Percentiles rank a stretch among this genome's conserved stretches.
phyloP scores from a whole-genome alignment of 371 early-diverging fungal species.

The Dinochytrium kinnereticum region DNA sequence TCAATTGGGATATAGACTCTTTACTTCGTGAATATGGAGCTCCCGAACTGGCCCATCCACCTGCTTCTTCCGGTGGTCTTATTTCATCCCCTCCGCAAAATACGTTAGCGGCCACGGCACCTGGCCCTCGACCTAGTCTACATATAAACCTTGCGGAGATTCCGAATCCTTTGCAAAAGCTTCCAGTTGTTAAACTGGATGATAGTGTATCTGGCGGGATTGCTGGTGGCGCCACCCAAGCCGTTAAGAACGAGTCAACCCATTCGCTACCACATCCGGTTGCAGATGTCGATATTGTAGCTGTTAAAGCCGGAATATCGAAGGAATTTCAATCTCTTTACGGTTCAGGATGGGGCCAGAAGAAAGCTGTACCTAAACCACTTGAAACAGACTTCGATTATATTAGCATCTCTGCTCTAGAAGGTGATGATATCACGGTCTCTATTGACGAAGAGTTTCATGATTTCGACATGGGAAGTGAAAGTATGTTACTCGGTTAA shows the following conservation, averaged over 20 bases:
- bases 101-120: not conserved
- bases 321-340: not conserved
- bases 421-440: not conserved
- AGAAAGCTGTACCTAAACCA: not conserved
- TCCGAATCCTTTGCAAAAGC: slow-evolving; percentile 9
- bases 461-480: not conserved
- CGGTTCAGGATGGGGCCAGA: not conserved
- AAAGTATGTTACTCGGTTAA: not conserved
- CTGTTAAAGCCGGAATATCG: not conserved
- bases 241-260: not conserved
- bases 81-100: not conserved
- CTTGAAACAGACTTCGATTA: not conserved
- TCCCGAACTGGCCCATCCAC: not conserved
- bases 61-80: too few relatives aligned
- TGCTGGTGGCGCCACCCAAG: not conserved
- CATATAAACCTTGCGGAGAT: slow-evolving; percentile 12
- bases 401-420: not conserved
- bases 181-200: slow-evolving; percentile 10
- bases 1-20: not conserved
- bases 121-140: not conserved
- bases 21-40: not conserved
- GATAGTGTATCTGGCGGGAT: not conserved
- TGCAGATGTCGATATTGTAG: not conserved
- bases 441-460: slow-evolving; percentile 1
- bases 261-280: not conserved